Conservation (phyloP, 306 rosid species). For the Pyrus communis region DNA sequence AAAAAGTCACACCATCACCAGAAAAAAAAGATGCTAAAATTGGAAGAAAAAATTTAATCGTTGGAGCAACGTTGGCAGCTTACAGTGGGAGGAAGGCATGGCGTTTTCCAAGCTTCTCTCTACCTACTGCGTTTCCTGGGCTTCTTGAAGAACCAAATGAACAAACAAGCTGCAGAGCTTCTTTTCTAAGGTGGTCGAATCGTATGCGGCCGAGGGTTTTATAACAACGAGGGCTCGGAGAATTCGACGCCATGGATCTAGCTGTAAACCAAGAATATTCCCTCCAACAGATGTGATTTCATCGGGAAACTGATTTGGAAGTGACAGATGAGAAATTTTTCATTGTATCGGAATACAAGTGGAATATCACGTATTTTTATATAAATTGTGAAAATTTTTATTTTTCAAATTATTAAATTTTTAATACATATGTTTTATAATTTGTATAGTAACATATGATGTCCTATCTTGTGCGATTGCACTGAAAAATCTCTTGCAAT, state of each 20-base stretch:
- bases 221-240: not conserved
- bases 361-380: too few relatives aligned
- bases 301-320: not conserved
- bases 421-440: too few relatives aligned
- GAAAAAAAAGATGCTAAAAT: not conserved
- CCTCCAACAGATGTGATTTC: not conserved
- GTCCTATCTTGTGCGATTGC: accelerated
- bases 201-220: not conserved
- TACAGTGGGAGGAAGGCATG: conserved; percentile 36
- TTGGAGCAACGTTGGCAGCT: conserved; percentile 1
- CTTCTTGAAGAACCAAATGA: not conserved
- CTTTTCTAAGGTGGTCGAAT: not conserved
- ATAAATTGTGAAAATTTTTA: too few relatives aligned
- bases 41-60: not conserved
- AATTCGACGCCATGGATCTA: not conserved
- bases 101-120: not conserved
- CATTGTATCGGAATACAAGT: too few relatives aligned
- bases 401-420: too few relatives aligned
- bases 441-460: too few relatives aligned
- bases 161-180: not conserved
- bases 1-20: not conserved
- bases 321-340: not conserved
- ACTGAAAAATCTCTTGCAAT: too few relatives aligned
- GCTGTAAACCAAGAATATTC: conserved; percentile 15
- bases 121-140: not conserved